phyloP scores from a whole-genome alignment of 805 yeast genomes.

The Schwanniomyces vanrijiae region DNA sequence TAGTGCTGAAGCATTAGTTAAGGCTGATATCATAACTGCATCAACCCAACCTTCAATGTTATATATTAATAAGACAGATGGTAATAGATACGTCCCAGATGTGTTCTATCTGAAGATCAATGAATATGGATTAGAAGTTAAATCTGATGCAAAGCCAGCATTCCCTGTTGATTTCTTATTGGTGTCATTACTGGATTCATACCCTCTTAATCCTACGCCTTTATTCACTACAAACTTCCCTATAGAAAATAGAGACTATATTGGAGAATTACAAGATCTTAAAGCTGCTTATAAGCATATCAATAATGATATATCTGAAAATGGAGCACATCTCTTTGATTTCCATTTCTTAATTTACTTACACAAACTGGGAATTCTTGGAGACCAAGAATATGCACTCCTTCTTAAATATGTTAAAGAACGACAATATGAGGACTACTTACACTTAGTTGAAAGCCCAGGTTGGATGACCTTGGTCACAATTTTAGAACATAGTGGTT shows the following conservation, averaged over 20 bases:
- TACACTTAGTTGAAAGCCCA: conserved; percentile 55
- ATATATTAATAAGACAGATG: conserved; percentile 72
- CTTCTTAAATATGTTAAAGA: conserved; percentile 49
- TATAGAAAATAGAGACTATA: conserved; percentile 74
- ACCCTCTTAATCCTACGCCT: conserved; percentile 65
- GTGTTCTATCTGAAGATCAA: conserved; percentile 80
- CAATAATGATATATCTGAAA: conserved; percentile 25
- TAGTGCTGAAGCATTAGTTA: conserved; percentile 82
- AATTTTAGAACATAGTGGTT: conserved; percentile 36
- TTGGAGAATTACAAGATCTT: conserved; percentile 75
- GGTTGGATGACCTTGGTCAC: conserved; percentile 85
- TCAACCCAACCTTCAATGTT: conserved; percentile 90
- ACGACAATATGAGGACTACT: conserved; percentile 44
- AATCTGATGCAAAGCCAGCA: conserved; percentile 84
- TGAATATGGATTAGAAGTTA: conserved; percentile 88
- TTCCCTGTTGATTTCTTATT: conserved; percentile 89
- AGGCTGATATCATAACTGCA: conserved; percentile 82
- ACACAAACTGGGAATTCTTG: conserved; percentile 54
- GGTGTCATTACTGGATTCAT: conserved; percentile 89
- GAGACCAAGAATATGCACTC: conserved; percentile 51
- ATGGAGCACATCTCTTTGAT: conserved; percentile 49
- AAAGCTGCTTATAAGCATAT: conserved; percentile 53
- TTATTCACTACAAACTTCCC: conserved; percentile 59
- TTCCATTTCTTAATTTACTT: conserved; percentile 75
- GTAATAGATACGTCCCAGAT: conserved; percentile 88